These are phyloP conservation scores for Ramaria sp. DNA, from an alignment of 768 basidiomycete genomes.

Conservation along the genomic window DNA sequence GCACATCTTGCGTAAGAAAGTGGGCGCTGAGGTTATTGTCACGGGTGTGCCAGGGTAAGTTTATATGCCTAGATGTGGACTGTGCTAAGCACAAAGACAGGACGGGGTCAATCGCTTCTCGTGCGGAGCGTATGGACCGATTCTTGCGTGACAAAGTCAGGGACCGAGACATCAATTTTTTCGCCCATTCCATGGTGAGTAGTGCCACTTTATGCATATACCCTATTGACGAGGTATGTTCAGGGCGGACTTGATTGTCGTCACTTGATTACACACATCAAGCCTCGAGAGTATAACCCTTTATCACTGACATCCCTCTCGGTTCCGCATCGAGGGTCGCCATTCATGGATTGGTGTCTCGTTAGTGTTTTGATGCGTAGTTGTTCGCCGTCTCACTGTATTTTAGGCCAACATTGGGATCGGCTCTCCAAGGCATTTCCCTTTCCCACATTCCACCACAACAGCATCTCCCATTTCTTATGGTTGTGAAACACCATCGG, in stretches of 20 bases:
- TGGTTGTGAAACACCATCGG: not conserved
- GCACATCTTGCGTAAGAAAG: slow-evolving; percentile 60
- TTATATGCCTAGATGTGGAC: not conserved
- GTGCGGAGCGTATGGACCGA: slow-evolving; percentile 65
- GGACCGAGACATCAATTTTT: slow-evolving; percentile 80
- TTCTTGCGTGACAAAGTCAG: slow-evolving; percentile 54
- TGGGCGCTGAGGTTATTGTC: slow-evolving; percentile 93
- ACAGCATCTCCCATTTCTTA: not conserved
- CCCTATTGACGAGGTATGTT: not conserved
- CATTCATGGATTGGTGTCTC: slow-evolving; percentile 99
- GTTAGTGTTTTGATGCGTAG: slow-evolving; percentile 32
- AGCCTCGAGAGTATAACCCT: slow-evolving; percentile 74
- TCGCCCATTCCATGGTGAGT: slow-evolving; percentile 85
- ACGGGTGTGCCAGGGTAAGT: slow-evolving; percentile 87
- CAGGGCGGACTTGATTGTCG: slow-evolving; percentile 88
- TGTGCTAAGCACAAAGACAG: slow-evolving; percentile 27
- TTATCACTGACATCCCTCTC: slow-evolving; percentile 80
- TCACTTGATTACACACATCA: slow-evolving; percentile 79
- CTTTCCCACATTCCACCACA: slow-evolving; percentile 7
- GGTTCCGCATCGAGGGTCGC: slow-evolving; percentile 92
- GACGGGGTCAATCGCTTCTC: slow-evolving; percentile 79
- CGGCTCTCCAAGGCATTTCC: slow-evolving; percentile 29
- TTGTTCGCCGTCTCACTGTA: not conserved
- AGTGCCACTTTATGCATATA: not conserved
- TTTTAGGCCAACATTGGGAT: slow-evolving; percentile 82